Base-by-base conservation (phyloP, 495 filamentous ascomycete species). In the Podospora sp. region DNA sequence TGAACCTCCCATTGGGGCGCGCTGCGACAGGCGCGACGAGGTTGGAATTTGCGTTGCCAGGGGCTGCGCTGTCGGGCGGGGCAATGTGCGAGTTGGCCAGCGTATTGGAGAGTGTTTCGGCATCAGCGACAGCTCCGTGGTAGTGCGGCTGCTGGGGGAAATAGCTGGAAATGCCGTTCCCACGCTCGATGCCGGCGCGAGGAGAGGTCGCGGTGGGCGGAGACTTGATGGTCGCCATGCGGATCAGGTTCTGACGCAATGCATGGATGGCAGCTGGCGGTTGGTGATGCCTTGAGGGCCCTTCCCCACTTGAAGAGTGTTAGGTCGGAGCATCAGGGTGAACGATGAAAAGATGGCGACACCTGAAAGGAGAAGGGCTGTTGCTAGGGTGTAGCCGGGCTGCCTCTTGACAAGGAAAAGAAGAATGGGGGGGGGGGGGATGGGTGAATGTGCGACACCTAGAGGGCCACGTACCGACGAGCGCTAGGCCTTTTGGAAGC, bases 1-100 rank as follows among this genome's bases (percentile, higher is more conserved):
- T 89, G 66, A 92, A 92, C 50, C 82, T 78, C 50, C 63, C 63
- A 57, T 82, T 74, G 46, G 75, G 69, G 7, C 70, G 75, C 21
- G 68, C 65, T n/a, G 69, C 69, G 24, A 63, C 21, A 12, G 76
- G 72, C 7, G 70, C 60, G 21, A n/a, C 61, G 12, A 71, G 66
- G 14, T 46, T 46, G 40, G 40, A 11, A 46, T 46, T 46, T 2
- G 9, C 16, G 40, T 4, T 46, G 40, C 14, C 14, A 11, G 65
- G 61, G 65, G 69, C 69, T 56, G 72, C 71, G 69, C 69, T 70
- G 46, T 75, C 77, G 22, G 77, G 63, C 57, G 74, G 73, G 57
- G 72, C 67, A 7, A 71, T 69, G n/a, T 79, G 75, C 9, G 80
- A 71, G 66, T 81, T 81, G 24, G 78, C 77, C 26, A 78, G 50